A percentile compares a stretch with the other conserved stretches of the same genome.
phyloP scores from a whole-genome alignment of 73 alveolate species.

The Halteria grandinella region DNA sequence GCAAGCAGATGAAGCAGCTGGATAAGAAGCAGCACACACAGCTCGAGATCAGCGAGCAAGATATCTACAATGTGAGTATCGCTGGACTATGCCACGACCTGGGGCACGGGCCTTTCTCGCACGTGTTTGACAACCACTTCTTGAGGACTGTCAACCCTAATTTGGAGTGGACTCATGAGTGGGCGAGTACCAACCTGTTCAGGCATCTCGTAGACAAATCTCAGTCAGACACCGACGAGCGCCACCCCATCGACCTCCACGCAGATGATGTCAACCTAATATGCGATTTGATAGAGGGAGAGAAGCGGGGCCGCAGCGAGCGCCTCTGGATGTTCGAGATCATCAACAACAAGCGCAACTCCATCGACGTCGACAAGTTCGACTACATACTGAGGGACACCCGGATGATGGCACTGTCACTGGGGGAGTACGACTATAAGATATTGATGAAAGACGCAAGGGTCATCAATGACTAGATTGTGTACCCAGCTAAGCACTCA shows the following conservation, averaged over 20 bases:
- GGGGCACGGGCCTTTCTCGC: constrained; percentile 94
- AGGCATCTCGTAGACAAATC: no score
- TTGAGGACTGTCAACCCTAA: constrained; percentile 40
- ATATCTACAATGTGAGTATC: constrained; percentile 18
- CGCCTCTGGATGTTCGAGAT: constrained; percentile 83
- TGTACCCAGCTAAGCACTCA: constrained; percentile 72
- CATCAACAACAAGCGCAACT: constrained; percentile 85
- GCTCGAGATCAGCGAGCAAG: constrained; percentile 34
- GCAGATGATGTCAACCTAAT: constrained; percentile 69
- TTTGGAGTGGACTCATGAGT: constrained; percentile 85
- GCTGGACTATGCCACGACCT: constrained; percentile 90
- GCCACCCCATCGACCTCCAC: constrained; percentile 74
- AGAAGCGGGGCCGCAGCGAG: constrained; percentile 34
- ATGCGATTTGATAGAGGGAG: constrained; percentile 77
- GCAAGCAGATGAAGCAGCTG: constrained; percentile 29
- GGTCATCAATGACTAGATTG: constrained; percentile 80
- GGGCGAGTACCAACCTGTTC: constrained; percentile 69
- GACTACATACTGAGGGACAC: constrained; percentile 92
- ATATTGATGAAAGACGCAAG: constrained; percentile 75
- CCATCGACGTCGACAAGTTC: constrained; percentile 91
- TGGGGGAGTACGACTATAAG: constrained; percentile 72
- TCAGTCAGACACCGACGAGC: no score
- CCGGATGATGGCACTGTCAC: constrained; percentile 69
- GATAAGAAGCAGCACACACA: constrained; percentile 31
- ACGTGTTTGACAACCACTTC: constrained; percentile 76